Evolutionary conservation across 2,329 filamentous ascomycete species (phyloP).

Genomic region (Tolypocladium capitatum): DNA sequence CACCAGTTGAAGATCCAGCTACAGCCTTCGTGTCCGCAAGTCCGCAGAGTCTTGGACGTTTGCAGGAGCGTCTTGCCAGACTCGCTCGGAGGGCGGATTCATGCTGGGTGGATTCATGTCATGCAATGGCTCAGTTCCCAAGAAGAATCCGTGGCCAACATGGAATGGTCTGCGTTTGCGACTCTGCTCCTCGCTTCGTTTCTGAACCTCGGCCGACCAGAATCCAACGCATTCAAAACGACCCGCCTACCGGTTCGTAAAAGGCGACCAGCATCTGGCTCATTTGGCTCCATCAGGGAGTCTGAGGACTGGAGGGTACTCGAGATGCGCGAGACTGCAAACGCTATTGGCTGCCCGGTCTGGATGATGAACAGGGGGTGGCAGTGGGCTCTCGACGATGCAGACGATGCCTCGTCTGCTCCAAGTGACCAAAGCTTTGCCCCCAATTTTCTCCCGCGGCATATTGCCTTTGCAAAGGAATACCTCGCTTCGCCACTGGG

Average conservation of each 20-base stretch:
- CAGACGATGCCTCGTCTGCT: slow-evolving; percentile 13
- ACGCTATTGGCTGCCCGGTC: slow-evolving; percentile 33
- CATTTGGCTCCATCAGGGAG: slow-evolving; percentile 20
- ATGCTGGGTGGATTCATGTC: slow-evolving; percentile 61
- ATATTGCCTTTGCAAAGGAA: slow-evolving; percentile 47
- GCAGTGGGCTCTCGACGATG: slow-evolving; percentile 56
- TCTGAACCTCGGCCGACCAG: slow-evolving; percentile 39
- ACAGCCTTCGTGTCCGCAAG: slow-evolving; percentile 49
- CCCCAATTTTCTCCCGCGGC: slow-evolving; percentile 32
- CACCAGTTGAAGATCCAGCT: slow-evolving; percentile 59
- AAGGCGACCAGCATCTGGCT: slow-evolving; percentile 20
- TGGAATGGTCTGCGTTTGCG: slow-evolving; percentile 58
- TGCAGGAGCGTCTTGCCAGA: slow-evolving; percentile 52
- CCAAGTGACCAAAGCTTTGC: slow-evolving; percentile 11
- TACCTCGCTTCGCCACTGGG: slow-evolving; percentile 51
- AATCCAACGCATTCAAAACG: slow-evolving; percentile 11
- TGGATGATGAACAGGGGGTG: slow-evolving; percentile 54
- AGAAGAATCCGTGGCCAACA: slow-evolving; percentile 31
- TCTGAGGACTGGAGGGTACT: slow-evolving; percentile 35
- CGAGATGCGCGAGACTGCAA: slow-evolving; percentile 31
- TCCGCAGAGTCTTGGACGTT: slow-evolving; percentile 44
- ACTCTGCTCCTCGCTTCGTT: slow-evolving; percentile 52
- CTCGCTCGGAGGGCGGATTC: slow-evolving; percentile 43
- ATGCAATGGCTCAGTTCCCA: slow-evolving; percentile 52
- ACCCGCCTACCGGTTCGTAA: slow-evolving; percentile 16